Base-by-base conservation (phyloP, 2,329 filamentous ascomycete genomes). In the Triangularia verruculosa region DNA sequence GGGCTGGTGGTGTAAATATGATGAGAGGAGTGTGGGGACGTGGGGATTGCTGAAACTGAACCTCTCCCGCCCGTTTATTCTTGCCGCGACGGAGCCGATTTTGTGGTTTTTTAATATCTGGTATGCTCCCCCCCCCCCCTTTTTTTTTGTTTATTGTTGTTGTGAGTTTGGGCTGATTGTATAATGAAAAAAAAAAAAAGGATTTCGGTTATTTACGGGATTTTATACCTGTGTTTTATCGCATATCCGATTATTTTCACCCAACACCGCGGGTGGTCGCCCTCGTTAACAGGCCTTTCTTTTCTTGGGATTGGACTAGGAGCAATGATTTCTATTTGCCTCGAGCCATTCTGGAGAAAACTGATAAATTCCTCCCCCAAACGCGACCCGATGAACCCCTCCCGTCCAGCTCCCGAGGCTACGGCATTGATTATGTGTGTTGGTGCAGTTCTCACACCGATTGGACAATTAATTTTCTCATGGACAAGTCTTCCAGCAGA, bases 211-310 rank as follows among this genome's bases (percentile, higher is more conserved):
- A 86, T 96, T 34, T 97, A 97, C 74, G 91, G 88, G 17, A 92
- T 96, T 47, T 80, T 97, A 1, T 77, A 93, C 72, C 86, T 97
- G 30, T 96, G 92, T 76, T 97, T 97, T 78, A 89, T 96, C 15
- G 92, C 91, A 12, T 96, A 96, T 74, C 93, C 93, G 0, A 89
- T 96, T 64, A 89, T 96, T 63, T 97, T 95, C 76, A 81, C 82
- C 11, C 80, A 89, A 47, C 74, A 84, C 63, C 89, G 93, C 17
- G 91, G 91, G 65, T 97, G 93, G 93, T 82, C 82, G 1, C 80
- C 89, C 0, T 88, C 90, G 1, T 76, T 90, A 34, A 86, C 88
- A 0, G 93, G 93, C 0, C 84, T 97, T 2, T 85, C 92, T 1
- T 97, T 96, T 75, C 71, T 89, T 5, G 93, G 92, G 11, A 84